Percentiles rank a stretch among this genome's conserved stretches.
Evolutionary conservation across 768 basidiomycete species (phyloP).

Genomic region (Hygrocybe coccinea): DNA sequence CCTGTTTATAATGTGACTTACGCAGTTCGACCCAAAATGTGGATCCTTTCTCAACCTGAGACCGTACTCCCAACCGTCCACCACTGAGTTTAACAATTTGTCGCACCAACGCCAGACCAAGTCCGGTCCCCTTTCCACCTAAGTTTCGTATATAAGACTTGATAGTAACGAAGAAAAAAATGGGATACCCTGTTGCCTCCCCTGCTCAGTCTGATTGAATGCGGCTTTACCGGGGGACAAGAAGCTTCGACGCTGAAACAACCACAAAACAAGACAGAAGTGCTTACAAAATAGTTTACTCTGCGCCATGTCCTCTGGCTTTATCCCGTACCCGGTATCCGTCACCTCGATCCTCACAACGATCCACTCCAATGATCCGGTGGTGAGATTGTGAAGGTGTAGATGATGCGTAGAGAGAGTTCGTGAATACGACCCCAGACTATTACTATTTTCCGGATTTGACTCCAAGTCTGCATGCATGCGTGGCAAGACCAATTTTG

Average conservation of each 20-base stretch:
- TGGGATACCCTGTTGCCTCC: constrained; percentile 54
- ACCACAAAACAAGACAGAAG: neutral
- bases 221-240: constrained; percentile 50
- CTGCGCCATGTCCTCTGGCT: constrained; percentile 56
- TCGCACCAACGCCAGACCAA: constrained; percentile 71
- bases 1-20: constrained; percentile 10
- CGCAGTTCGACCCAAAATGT: constrained; percentile 86
- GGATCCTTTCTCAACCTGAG: constrained; percentile 63
- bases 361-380: constrained; percentile 50
- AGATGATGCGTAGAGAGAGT: constrained; percentile 39
- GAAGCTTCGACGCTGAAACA: neutral
- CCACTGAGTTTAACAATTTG: constrained; percentile 74
- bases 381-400: constrained; percentile 45
- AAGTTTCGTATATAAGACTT: neutral
- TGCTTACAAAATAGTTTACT: constrained; percentile 66
- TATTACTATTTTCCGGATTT: constrained; percentile 1
- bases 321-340: constrained; percentile 61
- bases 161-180: neutral
- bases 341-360: constrained; percentile 79
- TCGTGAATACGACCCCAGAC: constrained; percentile 8
- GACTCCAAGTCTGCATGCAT: constrained; percentile 18
- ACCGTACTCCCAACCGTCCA: constrained; percentile 65
- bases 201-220: constrained; percentile 76
- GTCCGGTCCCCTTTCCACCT: constrained; percentile 66
- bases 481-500: constrained; percentile 47